Evolutionary conservation across 768 basidiomycete genomes (phyloP), one percentile per base, ranked within the genome.

Genomic region (Daedaleopsis sinensis): DNA sequence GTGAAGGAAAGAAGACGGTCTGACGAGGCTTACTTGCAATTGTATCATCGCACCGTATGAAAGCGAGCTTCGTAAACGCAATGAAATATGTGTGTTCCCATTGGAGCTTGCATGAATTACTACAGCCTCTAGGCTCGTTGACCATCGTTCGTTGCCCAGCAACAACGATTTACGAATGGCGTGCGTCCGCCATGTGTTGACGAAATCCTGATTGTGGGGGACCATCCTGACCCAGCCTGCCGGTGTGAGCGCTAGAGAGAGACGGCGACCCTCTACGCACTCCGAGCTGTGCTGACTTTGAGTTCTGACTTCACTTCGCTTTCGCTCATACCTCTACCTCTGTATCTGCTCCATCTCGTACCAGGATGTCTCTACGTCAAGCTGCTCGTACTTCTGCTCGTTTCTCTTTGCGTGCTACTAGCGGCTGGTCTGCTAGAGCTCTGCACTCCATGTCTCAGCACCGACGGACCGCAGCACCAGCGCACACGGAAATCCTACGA

Each of bases 1-100:
- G 70, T 50, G 73, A 76, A 46, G 66, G 68, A 6, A 58, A 55
- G 36, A 38, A 55, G 16, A 27, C 63, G 37, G 15, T n/a, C 11
- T 36, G 16, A 36, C 0, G 21, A 13, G 11, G 6, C 27, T 32
- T 7, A 32, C 27, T 37, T 35, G 24, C 5, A 24, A 16, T 3
- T 36, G 32, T 52, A 37, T 42, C 27, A 32, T 32, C 27, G 27
- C 27, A 32, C 27, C 3, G 7, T 32, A 32, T 32, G 27, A 32
- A 32, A 32, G 27, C 27, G 27, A 32, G 27, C 27, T 32, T 7
- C 27, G 27, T 3, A 32, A 32, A 3, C 7, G 27, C 7, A 32
- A 7, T 32, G 27, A 32, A 32, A 3, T 7, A 32, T 3, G 7
- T 32, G 3, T 32, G 27, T 3, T 7, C 27, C 42, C 13, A n/a